A percentile compares a stretch with the other conserved stretches of the same genome.
Evolutionary conservation across 352 stramenopile genomes (phyloP).

Genomic region (Phytophthora constricta): DNA sequence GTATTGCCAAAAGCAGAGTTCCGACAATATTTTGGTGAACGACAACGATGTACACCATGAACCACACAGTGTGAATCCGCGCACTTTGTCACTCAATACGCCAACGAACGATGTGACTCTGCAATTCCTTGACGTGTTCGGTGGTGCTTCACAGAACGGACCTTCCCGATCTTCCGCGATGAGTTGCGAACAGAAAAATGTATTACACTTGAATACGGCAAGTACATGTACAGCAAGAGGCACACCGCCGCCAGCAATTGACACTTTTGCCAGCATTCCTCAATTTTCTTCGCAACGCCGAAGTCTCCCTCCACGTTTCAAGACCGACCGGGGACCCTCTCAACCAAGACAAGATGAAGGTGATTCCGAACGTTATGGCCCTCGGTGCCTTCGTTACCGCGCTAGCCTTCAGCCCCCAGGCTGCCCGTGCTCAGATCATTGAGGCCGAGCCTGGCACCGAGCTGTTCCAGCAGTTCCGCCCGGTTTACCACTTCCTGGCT

Average conservation of each 20-base stretch:
- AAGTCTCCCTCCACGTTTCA: background rate
- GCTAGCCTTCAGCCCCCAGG: constrained; percentile 20
- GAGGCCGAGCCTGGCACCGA: constrained; percentile 18
- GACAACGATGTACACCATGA: no score
- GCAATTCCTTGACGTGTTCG: background rate
- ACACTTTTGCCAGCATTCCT: constrained; percentile 12
- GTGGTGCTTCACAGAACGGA: background rate
- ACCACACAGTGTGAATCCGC: no score
- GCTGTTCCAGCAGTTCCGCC: constrained; percentile 51
- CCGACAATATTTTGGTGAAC: no score
- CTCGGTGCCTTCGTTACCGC: constrained; percentile 21
- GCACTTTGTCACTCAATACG: no score
- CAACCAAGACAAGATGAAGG: constrained; percentile 26
- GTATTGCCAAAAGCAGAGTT: no score
- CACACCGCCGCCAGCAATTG: background rate
- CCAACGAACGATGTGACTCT: no score
- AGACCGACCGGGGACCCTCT: background rate
- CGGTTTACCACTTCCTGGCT: constrained; percentile 54
- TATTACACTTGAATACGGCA: background rate
- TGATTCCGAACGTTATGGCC: constrained; percentile 22
- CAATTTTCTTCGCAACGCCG: constrained; percentile 24
- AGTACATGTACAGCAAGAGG: no score
- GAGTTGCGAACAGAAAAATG: background rate
- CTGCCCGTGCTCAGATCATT: constrained; percentile 10
- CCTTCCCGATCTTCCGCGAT: background rate